Base-by-base conservation (phyloP, 2,329 filamentous ascomycete genomes). In the Sporothrix schenckii region DNA sequence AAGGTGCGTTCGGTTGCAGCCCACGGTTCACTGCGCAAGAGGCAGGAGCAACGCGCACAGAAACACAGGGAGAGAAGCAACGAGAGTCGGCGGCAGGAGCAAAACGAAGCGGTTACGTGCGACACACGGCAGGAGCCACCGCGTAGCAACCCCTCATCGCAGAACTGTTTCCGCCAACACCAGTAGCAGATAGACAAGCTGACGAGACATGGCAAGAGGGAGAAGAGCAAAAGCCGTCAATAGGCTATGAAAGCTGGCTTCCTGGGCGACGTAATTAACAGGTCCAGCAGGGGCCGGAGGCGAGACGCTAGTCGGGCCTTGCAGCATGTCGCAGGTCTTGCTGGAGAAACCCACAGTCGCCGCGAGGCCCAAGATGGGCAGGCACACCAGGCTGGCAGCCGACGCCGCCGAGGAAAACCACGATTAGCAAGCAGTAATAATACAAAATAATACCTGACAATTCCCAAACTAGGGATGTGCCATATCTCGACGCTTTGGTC, bases 71-170 rank as follows among this genome's bases (percentile, higher is more conserved):
- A 21, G 16, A 39, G 21, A 56, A 68, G 30, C 34, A 54, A 30
- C 21, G 27, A 47, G 58, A 61, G 34, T 41, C 52, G 53, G 65
- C 19, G 49, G 56, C 19, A 53, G 66, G 54, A 44, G 70, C 44
- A 60, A 52, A 66, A 61, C 61, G 63, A 70, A 69, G 68, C 54
- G 58, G 68, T 68, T 66, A 44, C 63, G 4, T 69, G 71, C 66
- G 69, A 72, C 69, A 66, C 68, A 53, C 66, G 70, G 70, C 68
- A 71, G 54, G 70, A 58, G 61, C 70, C 49, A 72, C 72, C 68
- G 68, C 56, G 66, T 49, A 24, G 30, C 58, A 56, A 41, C 41
- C 69, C 60, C 60, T 66, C 39, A 60, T 67, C 53, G 58, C 61
- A 67, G 50, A 47, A 47, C 49, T 34, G 72, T 72, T 73, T 72